phyloP scores from a whole-genome alignment of 2,329 filamentous ascomycete genomes.

The Sporothrix variecibatus region DNA sequence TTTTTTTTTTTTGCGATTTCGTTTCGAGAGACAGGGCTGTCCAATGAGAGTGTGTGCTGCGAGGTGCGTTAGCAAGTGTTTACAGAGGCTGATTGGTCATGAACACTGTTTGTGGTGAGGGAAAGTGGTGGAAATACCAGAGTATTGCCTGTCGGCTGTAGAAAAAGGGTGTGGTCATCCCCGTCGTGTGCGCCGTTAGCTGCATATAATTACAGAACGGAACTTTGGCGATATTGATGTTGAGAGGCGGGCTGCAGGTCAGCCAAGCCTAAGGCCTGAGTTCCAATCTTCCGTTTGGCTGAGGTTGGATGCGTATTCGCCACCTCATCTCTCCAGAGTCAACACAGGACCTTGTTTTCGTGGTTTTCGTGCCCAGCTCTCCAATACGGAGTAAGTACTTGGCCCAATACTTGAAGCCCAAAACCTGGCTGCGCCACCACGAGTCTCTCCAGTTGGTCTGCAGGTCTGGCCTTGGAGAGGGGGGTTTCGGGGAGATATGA shows the following conservation, averaged over 20 bases:
- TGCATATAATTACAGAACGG: not conserved
- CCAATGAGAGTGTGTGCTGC: not conserved
- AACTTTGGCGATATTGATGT: not conserved
- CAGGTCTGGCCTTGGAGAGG: not conserved
- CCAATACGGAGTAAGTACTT: not conserved
- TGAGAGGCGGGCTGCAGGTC: not conserved
- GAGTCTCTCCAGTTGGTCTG: not conserved
- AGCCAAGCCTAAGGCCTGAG: slow-evolving; percentile 6
- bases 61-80: not conserved
- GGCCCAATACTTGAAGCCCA: not conserved
- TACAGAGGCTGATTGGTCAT: slow-evolving; percentile 13
- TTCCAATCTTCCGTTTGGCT: not conserved
- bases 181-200: slow-evolving; percentile 10
- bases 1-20: not conserved
- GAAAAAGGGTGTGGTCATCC: not conserved
- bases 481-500: not conserved
- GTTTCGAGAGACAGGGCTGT: slow-evolving; percentile 2
- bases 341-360: not conserved
- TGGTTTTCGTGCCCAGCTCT: not conserved
- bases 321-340: not conserved
- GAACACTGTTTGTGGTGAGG: no score
- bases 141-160: not conserved
- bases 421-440: slow-evolving; percentile 7
- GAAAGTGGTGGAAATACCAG: not conserved
- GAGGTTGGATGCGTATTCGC: slow-evolving; percentile 6